Evolutionary conservation across 495 filamentous ascomycete species (phyloP).

Genomic region (Neurospora sp.): DNA sequence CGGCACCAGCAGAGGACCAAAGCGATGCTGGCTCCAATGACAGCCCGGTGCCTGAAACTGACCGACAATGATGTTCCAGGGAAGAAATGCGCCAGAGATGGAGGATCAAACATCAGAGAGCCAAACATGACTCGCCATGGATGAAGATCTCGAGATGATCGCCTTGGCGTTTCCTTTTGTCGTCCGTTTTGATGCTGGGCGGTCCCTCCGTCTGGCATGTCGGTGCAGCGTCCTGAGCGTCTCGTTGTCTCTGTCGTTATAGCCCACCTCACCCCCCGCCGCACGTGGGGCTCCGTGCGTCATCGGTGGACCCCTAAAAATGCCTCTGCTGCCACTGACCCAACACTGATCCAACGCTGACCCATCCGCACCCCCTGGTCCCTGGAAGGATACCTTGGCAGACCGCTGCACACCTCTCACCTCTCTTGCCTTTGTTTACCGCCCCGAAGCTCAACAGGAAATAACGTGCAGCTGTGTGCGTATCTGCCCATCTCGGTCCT

Average conservation of each 20-base stretch:
- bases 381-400: not conserved
- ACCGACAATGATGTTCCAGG: not conserved
- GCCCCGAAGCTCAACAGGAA: not conserved
- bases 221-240: not conserved
- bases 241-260: not conserved
- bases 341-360: not conserved
- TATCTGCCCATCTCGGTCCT: not conserved
- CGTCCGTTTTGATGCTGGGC: not conserved
- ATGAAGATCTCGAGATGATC: not conserved
- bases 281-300: not conserved
- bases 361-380: not conserved
- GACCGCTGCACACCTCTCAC: not conserved
- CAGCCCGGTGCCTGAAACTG: conserved; percentile 1
- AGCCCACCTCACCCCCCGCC: not conserved
- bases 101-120: not conserved
- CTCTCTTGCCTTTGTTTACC: not conserved
- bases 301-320: not conserved
- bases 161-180: not conserved
- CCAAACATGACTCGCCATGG: not conserved
- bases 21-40: conserved; percentile 2
- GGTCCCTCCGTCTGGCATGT: not conserved
- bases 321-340: not conserved
- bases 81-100: not conserved
- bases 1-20: not conserved
- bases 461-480: not conserved